Evolutionary conservation across 805 yeast species (phyloP).

Genomic region (Brettanomyces sp.): DNA sequence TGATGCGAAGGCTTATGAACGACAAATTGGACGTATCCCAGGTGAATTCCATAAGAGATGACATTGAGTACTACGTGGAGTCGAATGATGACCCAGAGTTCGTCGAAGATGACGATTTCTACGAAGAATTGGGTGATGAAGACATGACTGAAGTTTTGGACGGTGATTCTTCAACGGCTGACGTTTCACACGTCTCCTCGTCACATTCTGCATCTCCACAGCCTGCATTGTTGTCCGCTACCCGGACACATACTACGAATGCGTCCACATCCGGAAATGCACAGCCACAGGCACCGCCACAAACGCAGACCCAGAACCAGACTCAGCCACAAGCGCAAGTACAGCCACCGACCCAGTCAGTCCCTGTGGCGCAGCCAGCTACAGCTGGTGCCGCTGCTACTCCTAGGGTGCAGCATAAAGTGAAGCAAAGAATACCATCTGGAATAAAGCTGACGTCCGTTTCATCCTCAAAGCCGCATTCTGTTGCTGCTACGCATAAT

Average conservation of each 20-base stretch:
- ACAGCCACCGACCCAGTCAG: too few species aligned
- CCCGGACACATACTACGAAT: not conserved
- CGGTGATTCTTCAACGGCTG: slow-evolving; percentile 3
- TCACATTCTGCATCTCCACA: not conserved
- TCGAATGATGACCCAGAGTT: slow-evolving; percentile 89
- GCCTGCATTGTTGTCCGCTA: not conserved
- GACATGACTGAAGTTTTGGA: slow-evolving; percentile 17
- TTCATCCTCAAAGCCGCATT: not conserved
- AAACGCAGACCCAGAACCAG: too few species aligned
- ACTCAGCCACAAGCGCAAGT: too few species aligned
- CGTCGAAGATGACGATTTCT: slow-evolving; percentile 86
- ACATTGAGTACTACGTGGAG: slow-evolving; percentile 87
- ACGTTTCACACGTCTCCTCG: not conserved
- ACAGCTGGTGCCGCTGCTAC: too few species aligned
- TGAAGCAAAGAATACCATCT: not conserved
- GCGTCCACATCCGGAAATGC: not conserved
- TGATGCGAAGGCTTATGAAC: slow-evolving; percentile 68
- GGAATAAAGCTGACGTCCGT: too few species aligned
- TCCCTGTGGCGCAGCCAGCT: too few species aligned
- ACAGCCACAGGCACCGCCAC: not conserved
- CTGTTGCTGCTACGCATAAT: slow-evolving; percentile 1
- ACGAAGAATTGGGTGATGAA: slow-evolving; percentile 67
- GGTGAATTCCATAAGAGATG: slow-evolving; percentile 73
- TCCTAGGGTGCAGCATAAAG: not conserved
- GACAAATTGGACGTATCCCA: slow-evolving; percentile 72